Conservation (phyloP, 352 stramenopile species). For the Pythium rhizo-oryzae region DNA sequence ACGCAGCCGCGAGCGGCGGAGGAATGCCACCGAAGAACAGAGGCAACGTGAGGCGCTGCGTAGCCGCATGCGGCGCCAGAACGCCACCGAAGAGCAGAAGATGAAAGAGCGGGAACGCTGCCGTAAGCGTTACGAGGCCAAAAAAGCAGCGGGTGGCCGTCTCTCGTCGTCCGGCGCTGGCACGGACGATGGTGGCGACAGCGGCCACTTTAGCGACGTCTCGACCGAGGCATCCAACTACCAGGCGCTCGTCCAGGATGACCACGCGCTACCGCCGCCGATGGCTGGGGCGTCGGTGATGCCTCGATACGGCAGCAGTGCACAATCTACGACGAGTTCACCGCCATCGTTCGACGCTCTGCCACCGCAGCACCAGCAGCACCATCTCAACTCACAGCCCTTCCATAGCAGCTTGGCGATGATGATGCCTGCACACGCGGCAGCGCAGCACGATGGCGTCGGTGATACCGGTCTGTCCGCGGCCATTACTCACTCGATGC, state of each 20-base stretch:
- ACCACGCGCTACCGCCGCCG: not conserved
- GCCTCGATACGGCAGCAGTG: not conserved
- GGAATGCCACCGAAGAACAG: conserved; percentile 69
- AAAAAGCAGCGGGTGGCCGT: conserved; percentile 36
- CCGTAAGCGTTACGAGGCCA: conserved; percentile 60
- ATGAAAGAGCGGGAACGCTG: conserved; percentile 67
- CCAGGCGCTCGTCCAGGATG: conserved; percentile 26
- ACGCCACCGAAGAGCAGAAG: conserved; percentile 65
- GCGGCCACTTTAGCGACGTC: conserved; percentile 16
- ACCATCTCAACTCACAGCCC: not conserved
- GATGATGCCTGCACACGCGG: not conserved
- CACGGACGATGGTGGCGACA: conserved; percentile 8
- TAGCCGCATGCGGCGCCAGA: conserved; percentile 54
- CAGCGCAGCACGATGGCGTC: not conserved
- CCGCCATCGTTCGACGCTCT: not conserved
- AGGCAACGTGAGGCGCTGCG: conserved; percentile 60
- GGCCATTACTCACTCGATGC: not conserved
- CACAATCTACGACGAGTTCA: not conserved
- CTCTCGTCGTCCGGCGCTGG: conserved; percentile 18
- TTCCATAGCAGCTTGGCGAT: conserved; percentile 9
- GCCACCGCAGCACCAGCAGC: not conserved
- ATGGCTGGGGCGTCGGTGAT: conserved; percentile 27
- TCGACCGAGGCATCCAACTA: conserved; percentile 39
- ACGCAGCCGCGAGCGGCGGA: conserved; percentile 59
- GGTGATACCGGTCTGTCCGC: not conserved